Evolutionary conservation across 148 eudicot species (phyloP).

Genomic region (Silene uniflora): DNA sequence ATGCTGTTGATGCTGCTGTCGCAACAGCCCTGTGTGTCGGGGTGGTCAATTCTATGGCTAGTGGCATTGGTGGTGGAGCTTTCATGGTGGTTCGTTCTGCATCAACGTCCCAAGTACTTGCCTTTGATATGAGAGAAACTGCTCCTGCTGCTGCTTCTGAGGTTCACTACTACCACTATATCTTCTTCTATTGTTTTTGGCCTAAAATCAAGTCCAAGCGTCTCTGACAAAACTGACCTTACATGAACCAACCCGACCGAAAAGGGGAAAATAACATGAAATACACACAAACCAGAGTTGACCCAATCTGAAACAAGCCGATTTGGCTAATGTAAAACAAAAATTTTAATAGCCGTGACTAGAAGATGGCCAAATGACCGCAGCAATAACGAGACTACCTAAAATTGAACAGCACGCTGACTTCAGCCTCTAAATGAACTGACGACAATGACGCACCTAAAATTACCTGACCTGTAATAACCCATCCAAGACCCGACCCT

Average conservation of each 20-base stretch:
- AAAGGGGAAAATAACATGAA: too few relatives aligned
- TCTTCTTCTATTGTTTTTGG: not conserved
- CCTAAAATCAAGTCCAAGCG: not conserved
- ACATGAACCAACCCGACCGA: not conserved
- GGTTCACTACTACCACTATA: slow-evolving; percentile 34
- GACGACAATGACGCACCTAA: too few relatives aligned
- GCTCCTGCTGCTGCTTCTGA: slow-evolving; percentile 85
- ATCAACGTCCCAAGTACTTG: slow-evolving; percentile 44
- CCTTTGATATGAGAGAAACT: slow-evolving; percentile 81
- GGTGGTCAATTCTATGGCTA: slow-evolving; percentile 72
- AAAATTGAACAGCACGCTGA: too few relatives aligned
- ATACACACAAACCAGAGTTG: too few relatives aligned
- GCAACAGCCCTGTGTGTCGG: slow-evolving; percentile 84
- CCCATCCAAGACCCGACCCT: too few relatives aligned
- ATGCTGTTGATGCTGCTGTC: slow-evolving; percentile 96
- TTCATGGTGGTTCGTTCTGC: slow-evolving; percentile 85
- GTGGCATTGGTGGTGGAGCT: slow-evolving; percentile 94
- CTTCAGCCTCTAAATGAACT: too few relatives aligned
- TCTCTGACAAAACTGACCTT: not conserved
- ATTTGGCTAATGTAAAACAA: too few relatives aligned
- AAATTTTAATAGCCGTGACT: too few relatives aligned
- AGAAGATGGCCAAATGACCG: too few relatives aligned
- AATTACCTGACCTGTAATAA: too few relatives aligned
- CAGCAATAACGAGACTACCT: too few relatives aligned
- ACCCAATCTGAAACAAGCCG: too few relatives aligned